Percentiles rank a stretch among this genome's conserved stretches.
Evolutionary conservation across 495 filamentous ascomycete genomes (phyloP).

Genomic region (Aspergillus baeticus): DNA sequence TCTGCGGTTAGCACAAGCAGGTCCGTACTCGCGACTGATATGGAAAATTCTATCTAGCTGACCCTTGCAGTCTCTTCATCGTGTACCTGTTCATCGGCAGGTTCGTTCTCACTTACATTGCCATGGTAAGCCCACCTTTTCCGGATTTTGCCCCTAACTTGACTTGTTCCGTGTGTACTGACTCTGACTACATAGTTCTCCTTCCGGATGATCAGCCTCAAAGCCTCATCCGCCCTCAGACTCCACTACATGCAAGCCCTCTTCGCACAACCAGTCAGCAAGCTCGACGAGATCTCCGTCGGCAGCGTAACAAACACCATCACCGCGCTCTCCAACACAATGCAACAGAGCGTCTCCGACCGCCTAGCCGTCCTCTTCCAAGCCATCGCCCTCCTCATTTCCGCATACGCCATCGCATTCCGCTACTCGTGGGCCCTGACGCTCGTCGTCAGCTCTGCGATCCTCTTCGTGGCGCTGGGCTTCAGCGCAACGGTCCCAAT

Average conservation of each 20-base stretch:
- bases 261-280: conserved; percentile 32
- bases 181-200: conserved; percentile 35
- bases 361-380: conserved; percentile 50
- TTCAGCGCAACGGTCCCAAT: conserved; percentile 30
- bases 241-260: conserved; percentile 34
- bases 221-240: conserved; percentile 28
- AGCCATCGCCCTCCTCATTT: conserved; percentile 45
- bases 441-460: conserved; percentile 36
- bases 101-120: conserved; percentile 32
- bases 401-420: conserved; percentile 54
- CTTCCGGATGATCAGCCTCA: conserved; percentile 50
- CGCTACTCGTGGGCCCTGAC: conserved; percentile 49
- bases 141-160: no score
- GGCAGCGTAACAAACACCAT: conserved; percentile 53
- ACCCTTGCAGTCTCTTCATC: conserved; percentile 24
- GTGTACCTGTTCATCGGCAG: conserved; percentile 42
- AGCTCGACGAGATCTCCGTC: conserved; percentile 30
- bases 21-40: background rate
- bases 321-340: conserved; percentile 59
- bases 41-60: background rate
- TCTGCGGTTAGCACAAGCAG: conserved; percentile 25
- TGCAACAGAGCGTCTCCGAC: conserved; percentile 67
- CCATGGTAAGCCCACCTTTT: conserved; percentile 28
- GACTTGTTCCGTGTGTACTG: no score
- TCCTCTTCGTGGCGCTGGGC: conserved; percentile 38